Base-by-base conservation (phyloP, 768 basidiomycete species). In the Pisolithus albus region DNA sequence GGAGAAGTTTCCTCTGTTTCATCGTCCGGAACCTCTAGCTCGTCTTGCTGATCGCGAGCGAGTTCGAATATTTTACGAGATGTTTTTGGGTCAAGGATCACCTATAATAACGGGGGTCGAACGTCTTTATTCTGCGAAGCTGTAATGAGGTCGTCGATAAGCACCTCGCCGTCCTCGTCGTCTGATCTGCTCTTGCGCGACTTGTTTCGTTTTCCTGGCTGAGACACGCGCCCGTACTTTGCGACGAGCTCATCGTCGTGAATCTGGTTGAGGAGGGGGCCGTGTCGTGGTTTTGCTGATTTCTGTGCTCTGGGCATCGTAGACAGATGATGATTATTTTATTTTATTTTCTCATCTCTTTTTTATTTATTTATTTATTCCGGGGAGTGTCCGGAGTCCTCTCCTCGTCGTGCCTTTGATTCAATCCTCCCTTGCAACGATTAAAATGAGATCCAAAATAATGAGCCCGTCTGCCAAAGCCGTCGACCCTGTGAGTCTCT, bases 31-130 rank as follows among this genome's bases (percentile, higher is more conserved):
- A 81, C 76, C 49, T 82, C 82, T 4, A 94, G 69, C 63, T 97
- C 93, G 64, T 92, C 86, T 69, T 97, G 93, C 68, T 99, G 95
- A 59, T 89, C 86, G 63, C 81, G 78, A 15, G 95, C 95, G 50
- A 99, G 81, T 65, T 93, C 88, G 58, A 99, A 86, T 46, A 99
- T 96, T 59, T 82, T 84, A 53, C 78, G 76, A 0, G 92, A 95
- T 6, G 84, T 86, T 69, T 86, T 90, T 3, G 85, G 78, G 63
- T 92, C 89, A 54, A 93, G 66, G 18, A 83, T 80, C 41, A 72
- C 75, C 91, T 94, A 57, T 46, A 18, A 3, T 34, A 45, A 26
- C 26, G 36, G 11, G 11, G 24, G 34, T 50, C 24, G 30, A 30
- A 24, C 49, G 51, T 38, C 56, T 37, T 54, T 7, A 49, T 32